Conservation (phyloP, 2,329 filamentous ascomycete genomes). For the Fusarium nanum region DNA sequence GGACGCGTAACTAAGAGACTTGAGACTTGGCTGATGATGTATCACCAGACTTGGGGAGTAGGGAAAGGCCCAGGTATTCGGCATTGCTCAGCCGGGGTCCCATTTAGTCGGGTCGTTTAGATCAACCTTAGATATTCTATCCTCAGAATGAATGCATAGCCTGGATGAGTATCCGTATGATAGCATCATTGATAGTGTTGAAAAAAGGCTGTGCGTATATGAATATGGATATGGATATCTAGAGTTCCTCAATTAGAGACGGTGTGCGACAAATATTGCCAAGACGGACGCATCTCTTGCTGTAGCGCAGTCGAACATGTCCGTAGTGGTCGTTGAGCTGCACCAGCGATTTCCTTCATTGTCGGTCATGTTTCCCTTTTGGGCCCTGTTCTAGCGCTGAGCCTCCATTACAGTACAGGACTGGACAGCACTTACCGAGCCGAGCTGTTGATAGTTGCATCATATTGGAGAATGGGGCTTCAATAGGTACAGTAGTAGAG, state of each 20-base stretch:
- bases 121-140: constrained; percentile 1
- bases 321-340: constrained; percentile 37
- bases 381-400: constrained; percentile 32
- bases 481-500: neutral
- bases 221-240: neutral
- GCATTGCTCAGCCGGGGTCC: constrained; percentile 25
- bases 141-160: constrained; percentile 9
- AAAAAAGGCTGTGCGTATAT: constrained; percentile 22
- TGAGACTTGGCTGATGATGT: constrained; percentile 4
- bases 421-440: neutral
- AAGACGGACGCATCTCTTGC: constrained; percentile 26
- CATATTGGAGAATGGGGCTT: constrained; percentile 8
- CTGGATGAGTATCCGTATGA: neutral
- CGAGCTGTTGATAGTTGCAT: constrained; percentile 33
- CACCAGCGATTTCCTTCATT: constrained; percentile 24
- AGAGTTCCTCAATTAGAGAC: constrained; percentile 28
- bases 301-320: constrained; percentile 35
- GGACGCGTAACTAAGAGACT: constrained; percentile 19
- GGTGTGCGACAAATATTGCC: constrained; percentile 25
- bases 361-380: constrained; percentile 36
- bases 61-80: constrained; percentile 13
- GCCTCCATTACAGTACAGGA: constrained; percentile 27
- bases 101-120: constrained; percentile 28
- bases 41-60: constrained; percentile 1
- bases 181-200: neutral